Percentiles rank a stretch among this genome's conserved stretches.
These are phyloP conservation scores for Mucor piriformis DNA, from an alignment of 371 early-diverging fungal species.

Conservation along the genomic window DNA sequence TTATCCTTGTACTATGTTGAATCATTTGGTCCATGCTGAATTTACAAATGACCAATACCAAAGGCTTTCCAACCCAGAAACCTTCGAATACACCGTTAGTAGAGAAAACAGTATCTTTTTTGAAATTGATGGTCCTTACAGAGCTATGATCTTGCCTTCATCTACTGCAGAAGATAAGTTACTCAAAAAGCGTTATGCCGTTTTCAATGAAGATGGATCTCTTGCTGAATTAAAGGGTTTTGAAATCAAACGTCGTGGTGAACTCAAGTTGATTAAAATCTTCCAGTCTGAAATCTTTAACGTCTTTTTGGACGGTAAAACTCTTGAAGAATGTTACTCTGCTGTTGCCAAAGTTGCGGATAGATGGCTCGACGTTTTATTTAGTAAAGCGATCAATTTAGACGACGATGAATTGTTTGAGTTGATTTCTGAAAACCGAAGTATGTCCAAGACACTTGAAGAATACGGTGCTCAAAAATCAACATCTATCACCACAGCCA, in stretches of 20 bases:
- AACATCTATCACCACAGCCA: slow-evolving; percentile 95
- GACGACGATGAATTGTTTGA: slow-evolving; percentile 95
- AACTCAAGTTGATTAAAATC: slow-evolving; percentile 98
- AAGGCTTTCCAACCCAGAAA: slow-evolving; percentile 60
- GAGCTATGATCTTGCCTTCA: slow-evolving; percentile 98
- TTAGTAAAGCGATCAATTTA: slow-evolving; percentile 82
- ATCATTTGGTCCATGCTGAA: slow-evolving; percentile 94
- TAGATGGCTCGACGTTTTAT: slow-evolving; percentile 97
- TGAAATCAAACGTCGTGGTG: slow-evolving; percentile 99
- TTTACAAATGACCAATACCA: slow-evolving; percentile 99
- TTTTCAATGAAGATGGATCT: slow-evolving; percentile 95
- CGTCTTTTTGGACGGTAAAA: slow-evolving; percentile 87
- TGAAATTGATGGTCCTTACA: slow-evolving; percentile 99
- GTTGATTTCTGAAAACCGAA: slow-evolving; percentile 97
- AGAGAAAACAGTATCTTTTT: slow-evolving; percentile 98
- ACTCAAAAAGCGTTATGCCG: slow-evolving; percentile 99
- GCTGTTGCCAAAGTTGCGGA: slow-evolving; percentile 90
- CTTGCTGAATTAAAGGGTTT: slow-evolving; percentile 99
- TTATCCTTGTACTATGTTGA: slow-evolving; percentile 98
- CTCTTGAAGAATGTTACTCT: slow-evolving; percentile 91
- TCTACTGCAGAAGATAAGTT: slow-evolving; percentile 97
- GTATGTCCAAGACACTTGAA: slow-evolving; percentile 94
- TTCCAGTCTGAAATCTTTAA: slow-evolving; percentile 97
- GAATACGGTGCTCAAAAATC: slow-evolving; percentile 96
- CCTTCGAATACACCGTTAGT: slow-evolving; percentile 69